phyloP scores from a whole-genome alignment of 305 asterid genomes.

The Petunia hybrid region DNA sequence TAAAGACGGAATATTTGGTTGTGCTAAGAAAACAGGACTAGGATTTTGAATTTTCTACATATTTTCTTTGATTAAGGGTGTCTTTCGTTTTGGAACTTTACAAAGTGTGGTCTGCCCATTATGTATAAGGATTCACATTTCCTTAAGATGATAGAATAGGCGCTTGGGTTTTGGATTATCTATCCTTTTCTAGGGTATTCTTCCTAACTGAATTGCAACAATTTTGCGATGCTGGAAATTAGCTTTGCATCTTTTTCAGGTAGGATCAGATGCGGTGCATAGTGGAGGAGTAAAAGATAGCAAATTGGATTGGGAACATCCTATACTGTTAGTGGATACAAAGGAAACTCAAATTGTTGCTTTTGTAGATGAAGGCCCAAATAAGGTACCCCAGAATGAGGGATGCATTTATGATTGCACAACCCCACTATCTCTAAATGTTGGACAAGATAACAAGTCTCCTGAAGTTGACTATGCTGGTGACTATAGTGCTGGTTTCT shows the following conservation, averaged over 20 bases:
- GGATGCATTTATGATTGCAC: constrained; percentile 68
- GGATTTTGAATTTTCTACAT: not conserved
- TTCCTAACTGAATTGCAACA: not conserved
- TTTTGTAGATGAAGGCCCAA: constrained; percentile 62
- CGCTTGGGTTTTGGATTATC: not conserved
- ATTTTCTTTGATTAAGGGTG: not conserved
- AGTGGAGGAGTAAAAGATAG: constrained; percentile 43
- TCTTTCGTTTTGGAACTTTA: not conserved
- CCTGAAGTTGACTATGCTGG: constrained; percentile 53
- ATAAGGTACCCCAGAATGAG: constrained; percentile 46
- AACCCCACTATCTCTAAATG: constrained; percentile 58
- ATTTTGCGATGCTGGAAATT: constrained; percentile 29
- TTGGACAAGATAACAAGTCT: constrained; percentile 53
- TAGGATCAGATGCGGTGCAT: constrained; percentile 34
- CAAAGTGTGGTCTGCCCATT: not conserved
- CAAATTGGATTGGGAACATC: constrained; percentile 46
- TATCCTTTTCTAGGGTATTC: not conserved
- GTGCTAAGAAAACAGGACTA: not conserved
- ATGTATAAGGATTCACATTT: not conserved
- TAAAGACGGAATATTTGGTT: not conserved
- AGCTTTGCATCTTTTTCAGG: constrained; percentile 52
- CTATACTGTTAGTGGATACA: constrained; percentile 58
- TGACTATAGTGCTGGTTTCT: constrained; percentile 67
- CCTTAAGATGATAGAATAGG: not conserved
- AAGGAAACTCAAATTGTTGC: constrained; percentile 69